A percentile compares a stretch with the other conserved stretches of the same genome.
Conservation (phyloP, 129 eudicot species). For the Gnaphalium uliginosum region DNA sequence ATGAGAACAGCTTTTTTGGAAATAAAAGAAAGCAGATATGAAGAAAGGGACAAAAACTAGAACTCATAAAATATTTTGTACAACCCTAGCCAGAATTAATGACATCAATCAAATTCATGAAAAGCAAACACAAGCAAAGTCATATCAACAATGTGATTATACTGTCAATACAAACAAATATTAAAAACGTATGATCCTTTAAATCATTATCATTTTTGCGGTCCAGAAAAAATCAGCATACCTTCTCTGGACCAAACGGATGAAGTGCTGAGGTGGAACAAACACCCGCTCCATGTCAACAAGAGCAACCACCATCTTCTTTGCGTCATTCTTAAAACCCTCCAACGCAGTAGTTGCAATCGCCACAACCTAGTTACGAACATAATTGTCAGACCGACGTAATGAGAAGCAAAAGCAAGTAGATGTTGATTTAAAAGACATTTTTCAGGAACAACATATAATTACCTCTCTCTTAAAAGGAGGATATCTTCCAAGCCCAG, state of each 20-base stretch:
- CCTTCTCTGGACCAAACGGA: constrained; percentile 98
- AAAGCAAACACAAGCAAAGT: not conserved
- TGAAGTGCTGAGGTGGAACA: constrained; percentile 99
- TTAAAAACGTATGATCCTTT: not conserved
- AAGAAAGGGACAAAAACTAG: not conserved
- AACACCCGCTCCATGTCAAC: constrained; percentile 99
- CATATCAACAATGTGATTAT: not conserved
- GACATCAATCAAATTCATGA: not conserved
- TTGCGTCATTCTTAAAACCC: constrained; percentile 83
- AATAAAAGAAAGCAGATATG: too few relatives aligned
- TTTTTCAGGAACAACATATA: constrained; percentile 8
- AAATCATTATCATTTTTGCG: not conserved
- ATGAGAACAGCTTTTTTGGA: too few relatives aligned
- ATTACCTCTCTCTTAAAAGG: constrained; percentile 89
- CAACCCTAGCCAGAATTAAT: not conserved
- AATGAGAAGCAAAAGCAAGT: constrained; percentile 18
- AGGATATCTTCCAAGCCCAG: constrained; percentile 99
- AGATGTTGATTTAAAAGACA: not conserved
- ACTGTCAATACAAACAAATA: not conserved
- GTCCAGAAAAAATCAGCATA: constrained; percentile 29
- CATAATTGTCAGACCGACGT: constrained; percentile 5
- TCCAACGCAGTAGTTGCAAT: constrained; percentile 93
- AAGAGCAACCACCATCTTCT: constrained; percentile 94
- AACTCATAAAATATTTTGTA: not conserved
- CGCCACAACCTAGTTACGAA: constrained; percentile 61